These are phyloP conservation scores for Penicillium sp. DNA, from an alignment of 2,329 filamentous ascomycete genomes.

Conservation along the genomic window DNA sequence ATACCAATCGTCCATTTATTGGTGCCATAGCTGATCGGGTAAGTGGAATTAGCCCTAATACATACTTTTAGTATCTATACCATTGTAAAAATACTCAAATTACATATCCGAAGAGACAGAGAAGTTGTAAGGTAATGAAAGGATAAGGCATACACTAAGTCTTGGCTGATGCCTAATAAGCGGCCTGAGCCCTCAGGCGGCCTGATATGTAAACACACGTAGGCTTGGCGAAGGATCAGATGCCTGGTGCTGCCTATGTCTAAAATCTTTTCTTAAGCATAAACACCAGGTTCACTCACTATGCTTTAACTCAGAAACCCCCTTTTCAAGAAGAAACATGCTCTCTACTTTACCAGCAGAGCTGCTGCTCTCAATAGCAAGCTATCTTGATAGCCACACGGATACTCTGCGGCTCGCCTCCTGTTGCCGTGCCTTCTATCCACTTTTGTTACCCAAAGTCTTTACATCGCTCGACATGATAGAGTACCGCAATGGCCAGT, in stretches of 20 bases:
- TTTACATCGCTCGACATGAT: not conserved
- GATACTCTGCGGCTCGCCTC: not conserved
- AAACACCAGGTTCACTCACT: not conserved
- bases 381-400: not conserved
- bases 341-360: not conserved
- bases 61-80: too few species aligned
- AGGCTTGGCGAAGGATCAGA: not conserved
- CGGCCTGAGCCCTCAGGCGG: too few species aligned
- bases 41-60: too few species aligned
- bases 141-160: too few species aligned
- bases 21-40: too few species aligned
- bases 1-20: too few species aligned
- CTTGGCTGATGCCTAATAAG: too few species aligned
- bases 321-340: not conserved
- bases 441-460: not conserved
- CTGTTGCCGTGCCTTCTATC: not conserved
- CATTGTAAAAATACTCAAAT: too few species aligned
- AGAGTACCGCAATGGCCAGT: not conserved
- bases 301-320: not conserved
- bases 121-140: too few species aligned
- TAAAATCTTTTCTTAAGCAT: not conserved
- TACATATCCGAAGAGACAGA: too few species aligned
- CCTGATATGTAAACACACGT: too few species aligned
- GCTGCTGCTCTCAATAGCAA: not conserved
- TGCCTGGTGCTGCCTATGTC: not conserved